Conservation (phyloP, 176 grass and related monocot genomes). For the Ensete glaucum region DNA sequence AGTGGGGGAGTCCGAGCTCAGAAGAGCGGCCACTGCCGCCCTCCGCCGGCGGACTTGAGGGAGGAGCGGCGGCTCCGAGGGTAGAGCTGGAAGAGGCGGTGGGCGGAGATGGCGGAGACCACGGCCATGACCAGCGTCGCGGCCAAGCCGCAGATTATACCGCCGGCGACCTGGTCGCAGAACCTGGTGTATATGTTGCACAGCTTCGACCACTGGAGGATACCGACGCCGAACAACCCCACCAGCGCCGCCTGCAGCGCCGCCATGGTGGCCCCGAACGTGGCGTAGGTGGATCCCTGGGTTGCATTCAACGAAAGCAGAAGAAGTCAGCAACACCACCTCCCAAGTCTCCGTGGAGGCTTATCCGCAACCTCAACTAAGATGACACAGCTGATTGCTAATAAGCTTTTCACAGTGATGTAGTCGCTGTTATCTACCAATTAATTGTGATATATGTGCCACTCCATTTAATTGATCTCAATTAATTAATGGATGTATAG, state of each 20-base stretch:
- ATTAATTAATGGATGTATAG: too few relatives aligned
- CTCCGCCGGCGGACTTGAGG: background rate
- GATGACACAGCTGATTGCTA: too few relatives aligned
- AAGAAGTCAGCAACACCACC: background rate
- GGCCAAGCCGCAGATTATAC: slow-evolving; percentile 37
- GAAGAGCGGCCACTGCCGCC: background rate
- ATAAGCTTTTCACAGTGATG: too few relatives aligned
- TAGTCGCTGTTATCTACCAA: too few relatives aligned
- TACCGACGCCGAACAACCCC: slow-evolving; percentile 32
- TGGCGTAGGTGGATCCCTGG: slow-evolving; percentile 40
- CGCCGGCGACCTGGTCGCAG: slow-evolving; percentile 61
- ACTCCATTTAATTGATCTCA: too few relatives aligned
- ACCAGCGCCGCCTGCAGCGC: slow-evolving; percentile 51
- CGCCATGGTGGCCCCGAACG: slow-evolving; percentile 51
- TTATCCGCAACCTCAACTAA: background rate
- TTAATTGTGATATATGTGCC: too few relatives aligned
- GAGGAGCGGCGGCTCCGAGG: background rate
- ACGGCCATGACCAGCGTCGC: slow-evolving; percentile 32
- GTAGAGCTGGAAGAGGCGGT: slow-evolving; percentile 65
- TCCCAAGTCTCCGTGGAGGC: too few relatives aligned
- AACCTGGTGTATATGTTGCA: slow-evolving; percentile 90
- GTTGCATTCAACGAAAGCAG: slow-evolving; percentile 4
- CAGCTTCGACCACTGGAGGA: slow-evolving; percentile 73
- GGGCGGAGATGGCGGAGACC: slow-evolving; percentile 54
- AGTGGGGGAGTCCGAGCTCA: background rate